Conservation (phyloP, 192 early-diverging fungal genomes). For the Coemansia sp. region DNA sequence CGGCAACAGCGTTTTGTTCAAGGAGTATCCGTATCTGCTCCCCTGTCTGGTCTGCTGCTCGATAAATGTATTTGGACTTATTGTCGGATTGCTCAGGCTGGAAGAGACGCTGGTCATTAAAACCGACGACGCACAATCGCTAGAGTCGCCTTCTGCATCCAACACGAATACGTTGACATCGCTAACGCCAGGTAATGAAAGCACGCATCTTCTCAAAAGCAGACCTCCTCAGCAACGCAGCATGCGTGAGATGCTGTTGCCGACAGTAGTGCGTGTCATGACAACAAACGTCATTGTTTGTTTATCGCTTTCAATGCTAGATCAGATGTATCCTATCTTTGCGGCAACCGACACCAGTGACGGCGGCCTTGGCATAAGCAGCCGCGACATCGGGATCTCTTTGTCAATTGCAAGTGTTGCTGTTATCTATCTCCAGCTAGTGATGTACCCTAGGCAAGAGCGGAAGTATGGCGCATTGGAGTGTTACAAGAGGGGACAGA, state of each 20-base stretch:
- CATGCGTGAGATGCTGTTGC: conserved; percentile 18
- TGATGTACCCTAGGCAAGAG: conserved; percentile 46
- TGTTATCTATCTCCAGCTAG: conserved; percentile 54
- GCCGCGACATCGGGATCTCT: conserved; percentile 53
- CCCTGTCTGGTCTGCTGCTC: conserved; percentile 68
- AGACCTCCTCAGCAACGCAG: conserved; percentile 10
- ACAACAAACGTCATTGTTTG: conserved; percentile 21
- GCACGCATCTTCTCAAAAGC: conserved; percentile 11
- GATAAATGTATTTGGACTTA: conserved; percentile 59
- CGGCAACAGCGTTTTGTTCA: conserved; percentile 58
- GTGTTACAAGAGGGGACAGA: conserved; percentile 40
- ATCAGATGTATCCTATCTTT: conserved; percentile 47
- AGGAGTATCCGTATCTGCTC: conserved; percentile 71
- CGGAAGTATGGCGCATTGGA: conserved; percentile 44
- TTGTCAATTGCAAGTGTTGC: conserved; percentile 39
- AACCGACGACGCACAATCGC: background rate
- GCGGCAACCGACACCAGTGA: conserved; percentile 27
- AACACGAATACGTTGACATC: too few relatives aligned
- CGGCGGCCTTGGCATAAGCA: conserved; percentile 56
- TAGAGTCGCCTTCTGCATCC: background rate
- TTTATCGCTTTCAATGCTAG: conserved; percentile 23
- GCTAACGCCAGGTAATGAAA: background rate
- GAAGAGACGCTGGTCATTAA: conserved; percentile 53
- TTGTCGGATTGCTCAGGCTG: conserved; percentile 61
- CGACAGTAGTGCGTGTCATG: conserved; percentile 20